phyloP scores from a whole-genome alignment of 2,329 filamentous ascomycete species.

The Pseudonectria buxi region DNA sequence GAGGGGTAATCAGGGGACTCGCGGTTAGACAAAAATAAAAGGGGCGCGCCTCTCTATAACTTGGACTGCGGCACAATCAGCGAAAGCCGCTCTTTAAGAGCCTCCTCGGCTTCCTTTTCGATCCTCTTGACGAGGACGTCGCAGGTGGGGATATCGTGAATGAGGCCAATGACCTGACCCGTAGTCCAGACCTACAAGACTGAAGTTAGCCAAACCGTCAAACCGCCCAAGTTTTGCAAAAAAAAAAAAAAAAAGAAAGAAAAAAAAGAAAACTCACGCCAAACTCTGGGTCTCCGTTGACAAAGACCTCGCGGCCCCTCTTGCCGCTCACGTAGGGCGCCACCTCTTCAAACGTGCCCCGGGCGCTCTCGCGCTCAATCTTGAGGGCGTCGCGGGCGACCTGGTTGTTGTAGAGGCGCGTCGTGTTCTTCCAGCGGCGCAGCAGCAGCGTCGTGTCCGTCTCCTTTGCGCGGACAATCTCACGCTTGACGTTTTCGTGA shows the following conservation, averaged over 20 bases:
- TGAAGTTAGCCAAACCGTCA: too few species aligned
- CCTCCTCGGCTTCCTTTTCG: constrained; percentile 66
- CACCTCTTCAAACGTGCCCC: constrained; percentile 84
- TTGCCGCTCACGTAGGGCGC: constrained; percentile 84
- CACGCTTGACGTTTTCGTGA: constrained; percentile 86
- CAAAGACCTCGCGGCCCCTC: constrained; percentile 82
- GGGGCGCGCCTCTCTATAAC: constrained; percentile 35
- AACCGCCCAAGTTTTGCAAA: too few species aligned
- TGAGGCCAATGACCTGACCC: constrained; percentile 87
- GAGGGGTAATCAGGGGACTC: too few species aligned
- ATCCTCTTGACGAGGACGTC: constrained; percentile 63
- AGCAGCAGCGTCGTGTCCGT: constrained; percentile 86
- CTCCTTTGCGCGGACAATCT: constrained; percentile 83
- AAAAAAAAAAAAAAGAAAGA: constrained; percentile 1
- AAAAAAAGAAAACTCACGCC: constrained; percentile 55
- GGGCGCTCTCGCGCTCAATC: constrained; percentile 75
- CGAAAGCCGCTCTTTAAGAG: constrained; percentile 52
- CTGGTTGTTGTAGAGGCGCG: constrained; percentile 82
- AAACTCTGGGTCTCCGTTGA: constrained; percentile 84
- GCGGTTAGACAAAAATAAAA: background rate
- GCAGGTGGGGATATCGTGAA: constrained; percentile 77
- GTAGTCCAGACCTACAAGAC: constrained; percentile 79
- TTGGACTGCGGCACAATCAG: constrained; percentile 53
- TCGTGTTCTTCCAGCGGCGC: constrained; percentile 88
- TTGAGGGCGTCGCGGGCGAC: constrained; percentile 73